These are phyloP conservation scores for Nicotiana otophora DNA, from an alignment of 257 asterid species.

Conservation along the genomic window DNA sequence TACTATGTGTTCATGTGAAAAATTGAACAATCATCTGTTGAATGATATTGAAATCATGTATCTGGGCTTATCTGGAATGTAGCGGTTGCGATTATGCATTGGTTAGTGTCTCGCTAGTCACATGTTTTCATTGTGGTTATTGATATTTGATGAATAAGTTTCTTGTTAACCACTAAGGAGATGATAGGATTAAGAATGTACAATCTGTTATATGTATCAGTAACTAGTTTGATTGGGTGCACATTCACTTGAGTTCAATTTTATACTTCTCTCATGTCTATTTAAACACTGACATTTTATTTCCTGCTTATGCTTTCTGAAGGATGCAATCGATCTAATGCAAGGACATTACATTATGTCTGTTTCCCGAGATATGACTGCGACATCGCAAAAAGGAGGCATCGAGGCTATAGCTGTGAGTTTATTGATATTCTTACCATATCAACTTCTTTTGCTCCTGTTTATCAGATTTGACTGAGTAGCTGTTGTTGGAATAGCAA, in stretches of 20 bases:
- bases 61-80: background rate
- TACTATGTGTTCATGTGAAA: background rate
- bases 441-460: background rate
- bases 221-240: background rate
- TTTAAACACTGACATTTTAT: background rate
- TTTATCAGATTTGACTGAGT: background rate
- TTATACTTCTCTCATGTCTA: slow-evolving; percentile 1
- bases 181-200: background rate
- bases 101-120: background rate
- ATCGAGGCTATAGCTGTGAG: slow-evolving; percentile 72
- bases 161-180: background rate
- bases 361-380: slow-evolving; percentile 69
- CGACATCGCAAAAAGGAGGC: slow-evolving; percentile 49
- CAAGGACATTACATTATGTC: slow-evolving; percentile 83
- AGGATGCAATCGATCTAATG: slow-evolving; percentile 86
- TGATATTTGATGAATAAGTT: slow-evolving; percentile 1
- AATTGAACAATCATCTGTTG: background rate
- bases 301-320: slow-evolving; percentile 4
- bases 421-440: slow-evolving; percentile 11
- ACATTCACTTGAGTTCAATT: background rate
- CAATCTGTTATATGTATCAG: background rate
- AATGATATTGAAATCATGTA: background rate
- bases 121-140: background rate
- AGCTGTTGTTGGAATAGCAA: background rate
- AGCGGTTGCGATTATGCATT: background rate